Evolutionary conservation across 129 eudicot genomes (phyloP), one percentile per base, ranked within the genome.

Genomic region (Flaveria trinervia): DNA sequence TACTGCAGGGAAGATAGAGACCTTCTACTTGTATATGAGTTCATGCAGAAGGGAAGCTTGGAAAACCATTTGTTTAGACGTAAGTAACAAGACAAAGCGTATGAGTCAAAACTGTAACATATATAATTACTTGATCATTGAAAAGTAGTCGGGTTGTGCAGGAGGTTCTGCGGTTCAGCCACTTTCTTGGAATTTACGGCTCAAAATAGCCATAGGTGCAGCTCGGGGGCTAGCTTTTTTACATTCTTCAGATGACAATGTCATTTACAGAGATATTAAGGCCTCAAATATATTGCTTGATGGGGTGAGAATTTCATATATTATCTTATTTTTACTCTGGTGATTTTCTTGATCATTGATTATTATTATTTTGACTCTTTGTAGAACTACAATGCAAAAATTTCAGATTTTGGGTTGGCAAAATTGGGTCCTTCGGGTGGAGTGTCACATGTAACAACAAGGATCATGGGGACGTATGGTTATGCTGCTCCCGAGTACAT

Each of bases 401-500:
- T 92, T 77, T 84, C 96, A 15, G 97, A 92, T 78, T 92, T 92
- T 73, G 97, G 96, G 65, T 74, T 92, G 77, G 97, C 93, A 9
- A 92, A 87, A 78, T 68, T 89, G 67, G 97, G 97, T 54, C 97
- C 97, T 0, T 65, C 90, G 5, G 96, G 87, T 54, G 93, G 80
- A 60, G 28, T 82, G 77, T 85, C 97, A 46, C 97, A 92, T 48
- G 93, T 92, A 33, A 85, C 97, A 65, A 92, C 97, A 48, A 83
- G 93, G 76, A 44, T 92, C 36, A 89, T 92, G 90, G 97, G 97
- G 78, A 89, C 97, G 9, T 79, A 85, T 26, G 97, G 97, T 36
- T 92, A 92, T 84, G 97, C 93, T 73, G 97, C 97, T 64, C 97
- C 97, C 3, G 97, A 92, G 80, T 92, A 92, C 75, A 74, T 92